Evolutionary conservation across 768 basidiomycete genomes (phyloP).

Genomic region (Xerocomellus intermedius): DNA sequence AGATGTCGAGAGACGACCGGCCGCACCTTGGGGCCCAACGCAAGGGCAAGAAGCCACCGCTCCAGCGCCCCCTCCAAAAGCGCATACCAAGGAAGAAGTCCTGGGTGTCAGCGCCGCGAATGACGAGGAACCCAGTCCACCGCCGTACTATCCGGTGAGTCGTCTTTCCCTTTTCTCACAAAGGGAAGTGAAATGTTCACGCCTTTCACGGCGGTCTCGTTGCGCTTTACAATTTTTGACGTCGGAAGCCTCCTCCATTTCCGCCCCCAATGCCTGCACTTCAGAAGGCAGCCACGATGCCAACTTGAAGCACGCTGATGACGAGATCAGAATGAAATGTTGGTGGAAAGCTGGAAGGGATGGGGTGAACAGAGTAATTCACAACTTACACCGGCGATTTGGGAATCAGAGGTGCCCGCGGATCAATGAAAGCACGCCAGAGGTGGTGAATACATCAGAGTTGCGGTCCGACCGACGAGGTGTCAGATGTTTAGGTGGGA

Average conservation of each 20-base stretch:
- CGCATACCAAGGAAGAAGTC: neutral
- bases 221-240: neutral
- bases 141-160: constrained; percentile 12
- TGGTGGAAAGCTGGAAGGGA: too few relatives aligned
- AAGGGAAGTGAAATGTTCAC: neutral
- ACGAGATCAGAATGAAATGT: neutral
- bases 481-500: too few relatives aligned
- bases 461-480: too few relatives aligned
- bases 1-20: neutral
- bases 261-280: neutral
- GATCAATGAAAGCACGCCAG: too few relatives aligned
- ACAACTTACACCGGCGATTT: neutral
- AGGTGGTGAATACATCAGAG: too few relatives aligned
- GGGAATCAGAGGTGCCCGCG: neutral
- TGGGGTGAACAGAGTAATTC: neutral
- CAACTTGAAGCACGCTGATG: neutral
- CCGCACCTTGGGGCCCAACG: neutral
- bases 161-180: too few relatives aligned
- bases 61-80: neutral
- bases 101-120: too few relatives aligned
- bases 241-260: neutral
- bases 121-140: neutral
- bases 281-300: neutral
- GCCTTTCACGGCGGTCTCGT: neutral
- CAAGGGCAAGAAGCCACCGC: neutral